These are phyloP conservation scores for Euphorbia peplus DNA, from an alignment of 345 rosid genomes.

Conservation along the genomic window DNA sequence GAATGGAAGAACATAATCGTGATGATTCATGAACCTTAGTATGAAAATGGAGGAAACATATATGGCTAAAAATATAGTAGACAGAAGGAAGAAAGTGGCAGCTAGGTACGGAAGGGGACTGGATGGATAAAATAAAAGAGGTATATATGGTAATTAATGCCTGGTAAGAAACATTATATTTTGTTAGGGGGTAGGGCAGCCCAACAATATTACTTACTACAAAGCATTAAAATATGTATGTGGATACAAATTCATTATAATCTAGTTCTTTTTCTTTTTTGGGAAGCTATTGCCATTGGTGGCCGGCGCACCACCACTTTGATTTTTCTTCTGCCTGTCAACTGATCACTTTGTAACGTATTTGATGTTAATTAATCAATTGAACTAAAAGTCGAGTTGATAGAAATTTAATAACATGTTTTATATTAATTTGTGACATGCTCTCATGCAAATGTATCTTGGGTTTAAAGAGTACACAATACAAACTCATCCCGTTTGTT, in stretches of 20 bases:
- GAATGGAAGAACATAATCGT: too few species aligned
- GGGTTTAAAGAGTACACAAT: too few species aligned
- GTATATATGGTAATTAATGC: neutral
- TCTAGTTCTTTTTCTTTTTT: slow-evolving; percentile 4
- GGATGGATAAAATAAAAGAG: slow-evolving; percentile 40
- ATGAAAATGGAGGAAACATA: neutral
- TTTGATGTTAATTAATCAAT: too few species aligned
- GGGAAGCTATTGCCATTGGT: slow-evolving; percentile 17
- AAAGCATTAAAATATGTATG: slow-evolving; percentile 6
- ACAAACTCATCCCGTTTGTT: too few species aligned
- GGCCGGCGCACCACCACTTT: slow-evolving; percentile 22
- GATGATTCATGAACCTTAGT: too few species aligned
- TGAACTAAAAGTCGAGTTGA: too few species aligned
- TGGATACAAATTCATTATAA: neutral
- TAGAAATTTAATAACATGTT: too few species aligned
- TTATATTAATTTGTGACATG: too few species aligned
- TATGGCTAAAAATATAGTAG: slow-evolving; percentile 19
- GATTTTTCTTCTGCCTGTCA: slow-evolving; percentile 24
- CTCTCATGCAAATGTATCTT: too few species aligned
- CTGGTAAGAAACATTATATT: slow-evolving; percentile 15
- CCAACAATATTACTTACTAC: neutral
- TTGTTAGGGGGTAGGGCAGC: neutral
- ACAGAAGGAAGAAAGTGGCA: slow-evolving; percentile 19
- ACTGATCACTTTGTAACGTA: too few species aligned
- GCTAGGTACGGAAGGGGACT: slow-evolving; percentile 39